Evolutionary conservation across 306 rosid species (phyloP), one percentile per base, ranked within the genome.

Genomic region (Cicer bijugum): DNA sequence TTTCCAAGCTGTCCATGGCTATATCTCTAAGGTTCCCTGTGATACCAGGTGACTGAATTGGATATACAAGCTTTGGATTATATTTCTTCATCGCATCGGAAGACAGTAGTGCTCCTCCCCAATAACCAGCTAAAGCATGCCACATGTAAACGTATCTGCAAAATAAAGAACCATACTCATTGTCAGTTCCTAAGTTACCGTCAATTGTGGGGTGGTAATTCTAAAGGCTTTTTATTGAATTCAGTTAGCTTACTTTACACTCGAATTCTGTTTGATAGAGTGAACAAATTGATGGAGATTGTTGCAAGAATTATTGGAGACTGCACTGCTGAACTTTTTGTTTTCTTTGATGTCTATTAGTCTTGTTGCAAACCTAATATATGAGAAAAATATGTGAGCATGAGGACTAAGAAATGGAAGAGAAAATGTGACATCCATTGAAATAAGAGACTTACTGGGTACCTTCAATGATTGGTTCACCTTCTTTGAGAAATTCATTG

Each of bases 81-180:
- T 88, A 89, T 48, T 88, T 86, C 70, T 81, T 78, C 89, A 89
- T 79, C 42, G 48, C 46, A 33, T 83, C 85, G 6, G 91, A 87
- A 63, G 85, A 84, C 6, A 89, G 91, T n/a, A 78, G 84, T 12
- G 85, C 79, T 39, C 96, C 96, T 55, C 96, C 96, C 96, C 93
- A 92, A 38, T 90, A 84, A 82, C 96, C 97, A 83, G 86, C 84
- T 73, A 89, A 82, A 57, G 90, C 88, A 77, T 89, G 97, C 92
- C 97, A 92, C 77, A 84, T 65, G 56, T 88, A 88, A 69, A 92
- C 85, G 28, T 78, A 88, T 48, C 92, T 89, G 85, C 19, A 71
- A 5, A 53, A 45, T 78, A 78, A n/a, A 69, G 9, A 69, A 46
- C 66, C 12, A n/a, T 50, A 64, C 12, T 46, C 12, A 64, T 56